Base-by-base conservation (phyloP, 2,329 filamentous ascomycete species). In the Harringtonia lauricola region DNA sequence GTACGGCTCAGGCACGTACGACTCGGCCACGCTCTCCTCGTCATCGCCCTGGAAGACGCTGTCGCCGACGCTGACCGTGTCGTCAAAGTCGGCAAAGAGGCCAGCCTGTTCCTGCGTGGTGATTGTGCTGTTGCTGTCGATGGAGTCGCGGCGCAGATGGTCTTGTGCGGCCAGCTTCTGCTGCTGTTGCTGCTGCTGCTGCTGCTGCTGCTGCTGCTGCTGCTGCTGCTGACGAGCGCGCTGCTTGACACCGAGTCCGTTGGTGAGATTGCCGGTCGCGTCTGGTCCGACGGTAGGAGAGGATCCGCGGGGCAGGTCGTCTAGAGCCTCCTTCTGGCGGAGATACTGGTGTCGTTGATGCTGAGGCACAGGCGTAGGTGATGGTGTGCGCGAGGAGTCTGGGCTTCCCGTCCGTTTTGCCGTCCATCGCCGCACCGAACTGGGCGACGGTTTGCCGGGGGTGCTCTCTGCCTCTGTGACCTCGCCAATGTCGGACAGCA, bases 41-140 rank as follows among this genome's bases (percentile, higher is more conserved):
- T 81, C 78, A 43, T 82, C 79, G 35, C 79, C 78, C 54, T 81
- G 76, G 46, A 81, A 82, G 46, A 73, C 72, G 52, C 76, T 78
- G 54, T 82, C 78, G 48, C 73, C 78, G 24, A 81, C 70, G 55
- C 78, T 82, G 43, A 71, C 65, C 2, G 66, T 54, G 51, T 82
- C 78, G 55, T 81, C 77, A 52, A 81, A 76, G 51, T 81, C 77
- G 50, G 65, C 68, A 59, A 81, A 79, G 4, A 69, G 46, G n/a
- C 55, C 63, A 9, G 61, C 57, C 8, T 66, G 64, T 15, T 72
- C 70, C 29, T 70, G 64, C 8, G 69, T 72, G 6, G 68, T 77
- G 42, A 79, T 64, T 1, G 78, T 81, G 54, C 75, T 80, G 38
- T 65, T 75, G 36, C 77, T 81, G 28, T 79, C 78, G 24, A 72